These are phyloP conservation scores for Acanthamoeba royreba DNA, from an alignment of 208 protist species.

Conservation along the genomic window DNA sequence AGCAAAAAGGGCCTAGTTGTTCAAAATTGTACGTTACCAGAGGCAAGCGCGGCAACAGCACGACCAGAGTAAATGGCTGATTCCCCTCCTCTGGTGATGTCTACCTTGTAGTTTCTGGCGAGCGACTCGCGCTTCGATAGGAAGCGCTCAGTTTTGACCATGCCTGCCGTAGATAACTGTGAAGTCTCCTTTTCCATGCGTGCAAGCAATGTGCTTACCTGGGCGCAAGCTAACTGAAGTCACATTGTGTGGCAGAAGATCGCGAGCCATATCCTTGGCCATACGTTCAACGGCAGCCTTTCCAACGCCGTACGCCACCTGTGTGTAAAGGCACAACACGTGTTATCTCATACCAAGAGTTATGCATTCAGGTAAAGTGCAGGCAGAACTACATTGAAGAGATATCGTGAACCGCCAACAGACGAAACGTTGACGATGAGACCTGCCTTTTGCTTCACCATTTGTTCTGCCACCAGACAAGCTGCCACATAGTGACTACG, in stretches of 20 bases:
- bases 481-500: neutral
- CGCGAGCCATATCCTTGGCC: neutral
- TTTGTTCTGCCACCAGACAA: neutral
- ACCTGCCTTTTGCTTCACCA: neutral
- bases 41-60: neutral
- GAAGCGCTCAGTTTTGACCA: neutral
- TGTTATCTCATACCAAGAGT: neutral
- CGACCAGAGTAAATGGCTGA: neutral
- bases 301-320: neutral
- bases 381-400: neutral
- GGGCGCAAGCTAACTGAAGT: neutral
- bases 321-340: neutral
- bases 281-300: neutral
- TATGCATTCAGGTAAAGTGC: neutral
- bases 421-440: conserved; percentile 31
- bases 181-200: too few species aligned
- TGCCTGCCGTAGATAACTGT: neutral
- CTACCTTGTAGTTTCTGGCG: neutral
- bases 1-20: too few species aligned
- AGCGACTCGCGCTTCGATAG: neutral
- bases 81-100: neutral
- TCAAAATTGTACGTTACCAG: too few species aligned
- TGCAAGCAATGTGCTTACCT: neutral
- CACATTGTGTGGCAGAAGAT: neutral
- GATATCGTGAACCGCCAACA: neutral